Conservation (phyloP, 2,329 filamentous ascomycete species). For the Pseudofabraea citricarpa region DNA sequence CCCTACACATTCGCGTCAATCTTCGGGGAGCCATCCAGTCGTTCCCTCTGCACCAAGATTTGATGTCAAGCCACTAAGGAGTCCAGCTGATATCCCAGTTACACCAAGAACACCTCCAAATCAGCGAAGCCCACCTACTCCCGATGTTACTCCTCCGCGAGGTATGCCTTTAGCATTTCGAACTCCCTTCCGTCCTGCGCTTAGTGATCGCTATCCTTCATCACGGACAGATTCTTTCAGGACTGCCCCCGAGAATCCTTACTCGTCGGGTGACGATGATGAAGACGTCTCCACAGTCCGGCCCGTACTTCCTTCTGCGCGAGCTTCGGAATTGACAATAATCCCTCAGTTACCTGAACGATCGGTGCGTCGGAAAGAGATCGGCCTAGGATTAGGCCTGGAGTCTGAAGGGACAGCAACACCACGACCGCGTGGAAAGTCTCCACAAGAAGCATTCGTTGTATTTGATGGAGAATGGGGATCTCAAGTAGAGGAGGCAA, state of each 20-base stretch:
- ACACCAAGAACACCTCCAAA: conserved; percentile 57
- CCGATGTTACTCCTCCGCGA: conserved; percentile 69
- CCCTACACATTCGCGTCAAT: conserved; percentile 54
- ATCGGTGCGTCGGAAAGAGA: conserved; percentile 17
- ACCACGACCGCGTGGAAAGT: conserved; percentile 21
- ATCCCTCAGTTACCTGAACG: conserved; percentile 12
- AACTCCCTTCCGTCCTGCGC: conserved; percentile 26
- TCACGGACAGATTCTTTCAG: conserved; percentile 60
- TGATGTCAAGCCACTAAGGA: conserved; percentile 13
- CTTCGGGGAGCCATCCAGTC: conserved; percentile 37
- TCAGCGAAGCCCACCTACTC: conserved; percentile 66
- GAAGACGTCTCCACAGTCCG: conserved; percentile 40
- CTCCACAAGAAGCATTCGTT: conserved; percentile 44
- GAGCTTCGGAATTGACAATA: conserved; percentile 14
- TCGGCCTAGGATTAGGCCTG: conserved; percentile 31
- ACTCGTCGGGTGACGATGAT: conserved; percentile 51
- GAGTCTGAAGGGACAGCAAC: conserved; percentile 31
- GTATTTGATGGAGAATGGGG: conserved; percentile 57
- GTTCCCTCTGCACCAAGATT: conserved; percentile 14
- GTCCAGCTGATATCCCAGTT: conserved; percentile 13
- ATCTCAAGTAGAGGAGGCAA: conserved; percentile 28
- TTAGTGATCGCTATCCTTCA: conserved; percentile 39
- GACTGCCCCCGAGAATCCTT: conserved; percentile 63
- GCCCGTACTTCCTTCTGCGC: conserved; percentile 20
- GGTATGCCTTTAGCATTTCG: conserved; percentile 41